These are phyloP conservation scores for Clitopilus hobsonii DNA, from an alignment of 768 basidiomycete genomes.

Conservation along the genomic window DNA sequence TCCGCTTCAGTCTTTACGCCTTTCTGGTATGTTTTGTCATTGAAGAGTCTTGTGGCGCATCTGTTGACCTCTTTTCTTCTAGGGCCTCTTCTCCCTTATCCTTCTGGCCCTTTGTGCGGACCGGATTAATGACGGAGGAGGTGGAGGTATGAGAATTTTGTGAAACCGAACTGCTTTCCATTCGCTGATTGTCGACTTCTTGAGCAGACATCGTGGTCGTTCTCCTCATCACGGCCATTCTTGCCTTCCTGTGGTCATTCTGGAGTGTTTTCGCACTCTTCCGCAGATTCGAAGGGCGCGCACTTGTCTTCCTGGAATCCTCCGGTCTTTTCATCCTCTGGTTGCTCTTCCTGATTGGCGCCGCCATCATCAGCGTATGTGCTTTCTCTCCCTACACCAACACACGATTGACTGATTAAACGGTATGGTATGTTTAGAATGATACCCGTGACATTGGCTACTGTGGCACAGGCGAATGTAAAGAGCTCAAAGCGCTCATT, in stretches of 20 bases:
- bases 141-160: constrained; percentile 46
- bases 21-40: constrained; percentile 28
- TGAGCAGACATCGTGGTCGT: constrained; percentile 43
- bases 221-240: constrained; percentile 47
- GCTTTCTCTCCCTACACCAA: not conserved
- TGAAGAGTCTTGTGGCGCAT: not conserved
- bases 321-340: constrained; percentile 49
- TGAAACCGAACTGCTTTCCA: not conserved
- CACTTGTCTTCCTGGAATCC: constrained; percentile 29
- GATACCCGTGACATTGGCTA: not conserved
- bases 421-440: not conserved
- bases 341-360: constrained; percentile 62
- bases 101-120: constrained; percentile 54
- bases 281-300: constrained; percentile 36
- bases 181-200: constrained; percentile 34
- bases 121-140: constrained; percentile 48
- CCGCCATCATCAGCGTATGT: constrained; percentile 56
- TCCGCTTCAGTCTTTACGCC: constrained; percentile 39
- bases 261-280: constrained; percentile 24
- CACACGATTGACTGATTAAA: not conserved
- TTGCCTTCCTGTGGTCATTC: constrained; percentile 48
- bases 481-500: constrained; percentile 57
- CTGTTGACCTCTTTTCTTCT: not conserved
- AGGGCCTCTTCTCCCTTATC: constrained; percentile 50
- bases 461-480: constrained; percentile 29